Evolutionary conservation across 441 rosid species (phyloP), one percentile per base, ranked within the genome.

Genomic region (Brassica hybrid): DNA sequence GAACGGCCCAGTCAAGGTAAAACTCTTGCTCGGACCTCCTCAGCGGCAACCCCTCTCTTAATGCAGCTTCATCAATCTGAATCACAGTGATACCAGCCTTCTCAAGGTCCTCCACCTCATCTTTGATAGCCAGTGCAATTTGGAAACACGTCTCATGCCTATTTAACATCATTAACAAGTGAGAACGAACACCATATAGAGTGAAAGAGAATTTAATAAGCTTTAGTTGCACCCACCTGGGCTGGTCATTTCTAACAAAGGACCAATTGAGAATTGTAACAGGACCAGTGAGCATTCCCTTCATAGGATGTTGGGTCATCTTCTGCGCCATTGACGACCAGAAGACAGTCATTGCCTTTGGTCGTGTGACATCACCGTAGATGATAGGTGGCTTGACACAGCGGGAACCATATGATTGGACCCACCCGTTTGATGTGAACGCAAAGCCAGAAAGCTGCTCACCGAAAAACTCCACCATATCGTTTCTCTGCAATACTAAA

Each of bases 1-100:
- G 97, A 60, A 94, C 97, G 19, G 97, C 98, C 97, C 98, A 93
- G 69, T 87, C 90, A 81, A 93, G 85, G 82, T 93, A 91, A 86
- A 87, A 88, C 10, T 85, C 85, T 66, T 93, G 97, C 83, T 93
- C 92, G 8, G 94, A 88, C 75, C 76, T 93, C 86, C 96, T 87
- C 30, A 91, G 86, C 32, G 98, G 96, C 80, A 93, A 83, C 30
- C 94, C 95, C 80, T 90, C 94, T 75, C 94, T 82, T 77, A 88
- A 67, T 70, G 97, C 98, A 82, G 95, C 94, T 85, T 93, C 97
- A 68, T 91, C 97, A 54, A 91, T 91, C 85, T 91, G 98, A 76
- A 93, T 91, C 59, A 93, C 93, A 25, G 77, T 83, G 68, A 93
- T 81, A 52, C 94, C 93, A 60, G 93, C 88, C 81, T 83, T 90